Evolutionary conservation across 2,329 filamentous ascomycete species (phyloP).

Genomic region (Aspergillus thermomutatus): DNA sequence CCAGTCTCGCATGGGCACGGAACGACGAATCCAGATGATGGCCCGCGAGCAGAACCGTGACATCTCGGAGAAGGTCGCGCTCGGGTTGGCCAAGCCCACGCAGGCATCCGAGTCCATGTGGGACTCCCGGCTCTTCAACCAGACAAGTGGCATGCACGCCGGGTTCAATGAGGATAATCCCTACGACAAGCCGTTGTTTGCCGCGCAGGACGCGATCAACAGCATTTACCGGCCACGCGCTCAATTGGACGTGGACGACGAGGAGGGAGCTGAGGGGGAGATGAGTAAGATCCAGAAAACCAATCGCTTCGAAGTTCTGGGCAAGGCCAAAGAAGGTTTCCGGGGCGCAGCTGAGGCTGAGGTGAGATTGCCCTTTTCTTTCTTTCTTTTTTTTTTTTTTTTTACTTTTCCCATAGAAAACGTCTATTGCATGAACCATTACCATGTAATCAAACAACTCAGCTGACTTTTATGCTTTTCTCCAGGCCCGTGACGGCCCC

Average conservation of each 20-base stretch:
- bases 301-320: constrained; percentile 83
- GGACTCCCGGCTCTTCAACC: constrained; percentile 92
- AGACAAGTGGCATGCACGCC: constrained; percentile 81
- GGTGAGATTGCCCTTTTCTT: constrained; percentile 45
- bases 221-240: constrained; percentile 85
- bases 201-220: constrained; percentile 89
- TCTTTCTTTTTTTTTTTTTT: constrained; percentile 1
- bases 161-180: constrained; percentile 97
- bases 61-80: constrained; percentile 93
- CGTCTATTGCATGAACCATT: background rate
- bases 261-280: constrained; percentile 74
- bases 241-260: constrained; percentile 69
- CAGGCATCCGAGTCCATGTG: constrained; percentile 93
- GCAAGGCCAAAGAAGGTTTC: constrained; percentile 79
- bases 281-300: constrained; percentile 85
- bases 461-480: background rate
- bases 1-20: constrained; percentile 92
- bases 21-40: constrained; percentile 87
- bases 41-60: constrained; percentile 94
- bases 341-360: constrained; percentile 78
- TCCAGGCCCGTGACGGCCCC: constrained; percentile 74
- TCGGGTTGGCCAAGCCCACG: constrained; percentile 92
- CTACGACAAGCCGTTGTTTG: constrained; percentile 96
- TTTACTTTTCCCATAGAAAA: background rate
- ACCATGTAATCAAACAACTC: background rate